phyloP scores from a whole-genome alignment of 176 grass and related monocot species.

The Avena atlantica region DNA sequence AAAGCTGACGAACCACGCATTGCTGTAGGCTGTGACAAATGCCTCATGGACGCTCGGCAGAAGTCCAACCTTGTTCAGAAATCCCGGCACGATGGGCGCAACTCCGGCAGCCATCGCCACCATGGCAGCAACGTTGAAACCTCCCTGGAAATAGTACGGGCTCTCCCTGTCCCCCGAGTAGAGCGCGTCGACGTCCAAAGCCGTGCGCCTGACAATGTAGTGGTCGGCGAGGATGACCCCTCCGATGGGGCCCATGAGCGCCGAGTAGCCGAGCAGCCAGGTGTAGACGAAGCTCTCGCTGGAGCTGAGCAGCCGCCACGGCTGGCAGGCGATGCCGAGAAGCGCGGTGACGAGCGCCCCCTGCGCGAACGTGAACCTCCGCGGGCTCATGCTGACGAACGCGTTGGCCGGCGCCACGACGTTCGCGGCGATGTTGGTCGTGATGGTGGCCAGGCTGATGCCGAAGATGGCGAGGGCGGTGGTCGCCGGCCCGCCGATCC shows the following conservation, averaged over 20 bases:
- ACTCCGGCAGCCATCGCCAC: constrained; percentile 69
- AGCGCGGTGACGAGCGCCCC: constrained; percentile 86
- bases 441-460: constrained; percentile 90
- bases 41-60: constrained; percentile 42
- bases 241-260: constrained; percentile 87
- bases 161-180: constrained; percentile 58
- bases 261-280: constrained; percentile 85
- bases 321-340: constrained; percentile 85
- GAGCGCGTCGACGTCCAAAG: constrained; percentile 68
- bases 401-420: constrained; percentile 90
- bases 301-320: constrained; percentile 86
- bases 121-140: constrained; percentile 73
- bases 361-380: constrained; percentile 71
- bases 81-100: constrained; percentile 70
- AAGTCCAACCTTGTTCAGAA: constrained; percentile 72
- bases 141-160: constrained; percentile 76
- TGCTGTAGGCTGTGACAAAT: constrained; percentile 70
- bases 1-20: constrained; percentile 93
- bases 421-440: constrained; percentile 93
- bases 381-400: constrained; percentile 80
- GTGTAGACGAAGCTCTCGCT: constrained; percentile 98
- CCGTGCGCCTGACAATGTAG: constrained; percentile 70
- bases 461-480: constrained; percentile 84
- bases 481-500: constrained; percentile 73
- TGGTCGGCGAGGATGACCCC: constrained; percentile 84